phyloP scores from a whole-genome alignment of 129 eudicot genomes.

The carrot (Daucus carota) region DNA sequence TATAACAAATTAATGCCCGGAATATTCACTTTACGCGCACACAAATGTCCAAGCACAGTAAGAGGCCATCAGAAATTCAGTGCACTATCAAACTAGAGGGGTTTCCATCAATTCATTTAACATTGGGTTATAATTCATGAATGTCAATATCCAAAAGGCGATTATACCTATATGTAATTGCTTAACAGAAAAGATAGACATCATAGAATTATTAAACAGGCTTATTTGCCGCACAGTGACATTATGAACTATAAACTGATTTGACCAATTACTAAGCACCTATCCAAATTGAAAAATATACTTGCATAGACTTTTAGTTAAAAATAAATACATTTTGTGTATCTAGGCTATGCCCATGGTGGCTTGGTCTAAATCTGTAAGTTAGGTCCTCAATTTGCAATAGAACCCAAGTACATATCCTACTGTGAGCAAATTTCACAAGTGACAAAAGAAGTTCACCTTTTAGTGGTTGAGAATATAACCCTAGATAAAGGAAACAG shows the following conservation, averaged over 20 bases:
- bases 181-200: neutral
- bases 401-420: neutral
- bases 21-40: neutral
- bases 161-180: neutral
- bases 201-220: neutral
- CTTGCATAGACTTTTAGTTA: neutral
- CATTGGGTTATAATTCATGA: neutral
- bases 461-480: neutral
- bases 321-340: neutral
- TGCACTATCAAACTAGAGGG: neutral
- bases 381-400: neutral
- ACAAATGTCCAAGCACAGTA: neutral
- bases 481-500: neutral
- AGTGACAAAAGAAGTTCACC: neutral
- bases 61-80: neutral
- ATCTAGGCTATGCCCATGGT: neutral
- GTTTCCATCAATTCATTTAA: neutral
- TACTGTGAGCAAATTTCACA: neutral
- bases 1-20: no score
- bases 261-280: neutral
- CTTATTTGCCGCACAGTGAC: neutral
- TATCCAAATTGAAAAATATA: neutral
- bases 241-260: neutral
- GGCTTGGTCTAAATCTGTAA: neutral
- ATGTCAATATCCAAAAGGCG: neutral